Evolutionary conservation across 371 early-diverging fungal genomes (phyloP), one percentile per base, ranked within the genome.

Genomic region (Blakeslea trispora): DNA sequence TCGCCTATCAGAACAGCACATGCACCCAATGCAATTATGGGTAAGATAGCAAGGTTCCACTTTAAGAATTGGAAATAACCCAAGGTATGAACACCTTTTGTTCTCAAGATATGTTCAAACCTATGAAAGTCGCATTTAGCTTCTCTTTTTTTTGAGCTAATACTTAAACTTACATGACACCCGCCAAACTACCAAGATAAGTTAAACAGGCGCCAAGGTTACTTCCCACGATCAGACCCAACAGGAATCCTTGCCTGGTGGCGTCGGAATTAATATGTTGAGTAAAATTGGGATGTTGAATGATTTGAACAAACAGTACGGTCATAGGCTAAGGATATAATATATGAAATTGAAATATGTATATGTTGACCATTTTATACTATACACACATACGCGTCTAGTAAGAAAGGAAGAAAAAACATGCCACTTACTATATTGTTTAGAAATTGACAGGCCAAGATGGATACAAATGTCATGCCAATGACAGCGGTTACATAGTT

Each of bases 171-270:
- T 73, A 88, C 90, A 90, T 91, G 45, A 93, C 71, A 9, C 94
- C 94, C 3, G 94, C 92, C 57, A 93, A 63, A 42, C 87, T 85
- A 15, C 90, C 91, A 5, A 89, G 80, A 11, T 85, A 64, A 3
- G 89, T 84, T 34, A 91, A 63, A 49, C 88, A 87, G 13, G 92
- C 94, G 3, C 94, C 94, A 40, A 93, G 51, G 58, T 93, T 92
- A 59, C 84, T 82, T 3, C 91, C 92, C 1, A 89, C 80, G n/a
- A 91, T 78, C 21, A 91, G 64, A 0, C 84, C 91, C 66, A 87
- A 82, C 41, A 91, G 60, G 13, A 85, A 83, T 0, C 83, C 91
- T 45, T 81, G 74, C 6, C 81, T 68, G 0, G 80, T 75, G 5
- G 65, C 68, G 18, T 63, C 50, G 1, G 64, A 59, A 15, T 59